Evolutionary conservation across 805 yeast species (phyloP).

Genomic region (Ogataea populi-albae): DNA sequence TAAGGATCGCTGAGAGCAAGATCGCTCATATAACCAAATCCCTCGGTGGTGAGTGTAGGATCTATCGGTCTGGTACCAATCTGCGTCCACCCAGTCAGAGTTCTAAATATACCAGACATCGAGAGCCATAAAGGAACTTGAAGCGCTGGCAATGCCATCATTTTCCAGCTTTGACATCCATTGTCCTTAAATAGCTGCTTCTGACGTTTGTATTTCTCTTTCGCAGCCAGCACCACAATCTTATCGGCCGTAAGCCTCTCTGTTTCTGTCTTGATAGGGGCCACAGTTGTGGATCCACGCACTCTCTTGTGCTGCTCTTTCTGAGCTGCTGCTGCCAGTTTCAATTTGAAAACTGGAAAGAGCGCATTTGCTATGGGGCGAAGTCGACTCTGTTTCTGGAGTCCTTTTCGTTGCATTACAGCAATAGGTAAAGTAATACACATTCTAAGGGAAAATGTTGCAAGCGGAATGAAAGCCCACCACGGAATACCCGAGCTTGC

Average conservation of each 20-base stretch:
- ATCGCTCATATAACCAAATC: slow-evolving; percentile 59
- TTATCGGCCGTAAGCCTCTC: slow-evolving; percentile 68
- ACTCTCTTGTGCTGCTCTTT: slow-evolving; percentile 27
- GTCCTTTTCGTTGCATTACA: slow-evolving; percentile 62
- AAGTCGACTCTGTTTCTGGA: slow-evolving; percentile 66
- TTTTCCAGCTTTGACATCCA: slow-evolving; percentile 78
- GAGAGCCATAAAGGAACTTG: slow-evolving; percentile 89
- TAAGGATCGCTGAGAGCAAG: slow-evolving; percentile 59
- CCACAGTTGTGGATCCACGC: slow-evolving; percentile 14
- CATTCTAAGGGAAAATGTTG: slow-evolving; percentile 65
- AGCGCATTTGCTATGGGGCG: slow-evolving; percentile 72
- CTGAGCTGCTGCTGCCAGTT: slow-evolving; percentile 49
- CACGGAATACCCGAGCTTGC: slow-evolving; percentile 67
- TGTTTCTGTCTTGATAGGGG: slow-evolving; percentile 29
- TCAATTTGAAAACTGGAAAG: slow-evolving; percentile 66
- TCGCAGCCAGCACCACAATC: slow-evolving; percentile 66
- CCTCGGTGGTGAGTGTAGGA: slow-evolving; percentile 48
- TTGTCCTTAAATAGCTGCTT: slow-evolving; percentile 62
- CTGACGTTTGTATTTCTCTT: slow-evolving; percentile 77
- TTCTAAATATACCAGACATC: slow-evolving; percentile 71
- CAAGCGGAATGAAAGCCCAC: slow-evolving; percentile 74
- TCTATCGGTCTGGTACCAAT: slow-evolving; percentile 46
- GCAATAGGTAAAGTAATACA: slow-evolving; percentile 77
- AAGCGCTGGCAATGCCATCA: slow-evolving; percentile 66
- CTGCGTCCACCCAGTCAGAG: slow-evolving; percentile 64